Conservation (phyloP, 306 rosid species). For the Lathyrus oleraceus region DNA sequence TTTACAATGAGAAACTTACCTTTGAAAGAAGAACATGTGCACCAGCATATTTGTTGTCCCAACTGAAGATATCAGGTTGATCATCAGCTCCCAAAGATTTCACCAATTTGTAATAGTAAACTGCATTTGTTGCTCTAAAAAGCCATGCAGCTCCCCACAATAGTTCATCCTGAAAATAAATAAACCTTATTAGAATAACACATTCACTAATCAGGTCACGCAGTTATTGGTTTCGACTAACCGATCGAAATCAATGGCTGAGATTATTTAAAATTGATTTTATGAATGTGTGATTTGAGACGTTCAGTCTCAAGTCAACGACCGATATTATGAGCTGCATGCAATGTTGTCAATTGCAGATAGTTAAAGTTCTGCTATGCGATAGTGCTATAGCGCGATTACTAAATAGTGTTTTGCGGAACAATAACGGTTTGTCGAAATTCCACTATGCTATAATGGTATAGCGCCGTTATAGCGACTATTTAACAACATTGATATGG, state of each 20-base stretch:
- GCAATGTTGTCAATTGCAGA: too few relatives aligned
- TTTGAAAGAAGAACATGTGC: slow-evolving; percentile 82
- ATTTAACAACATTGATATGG: too few relatives aligned
- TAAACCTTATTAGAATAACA: slow-evolving; percentile 1
- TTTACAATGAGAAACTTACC: slow-evolving; percentile 51
- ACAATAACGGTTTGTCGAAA: too few relatives aligned
- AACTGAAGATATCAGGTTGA: slow-evolving; percentile 80
- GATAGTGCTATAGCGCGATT: too few relatives aligned
- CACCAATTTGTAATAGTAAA: slow-evolving; percentile 56
- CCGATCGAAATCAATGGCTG: too few relatives aligned
- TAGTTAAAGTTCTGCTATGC: too few relatives aligned
- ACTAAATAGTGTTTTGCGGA: too few relatives aligned
- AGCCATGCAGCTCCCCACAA: slow-evolving; percentile 98
- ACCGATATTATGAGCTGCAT: background rate
- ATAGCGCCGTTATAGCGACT: too few relatives aligned
- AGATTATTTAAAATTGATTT: background rate
- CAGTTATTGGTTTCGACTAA: background rate
- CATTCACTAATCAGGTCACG: background rate
- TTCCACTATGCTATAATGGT: too few relatives aligned
- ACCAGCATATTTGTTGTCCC: slow-evolving; percentile 98
- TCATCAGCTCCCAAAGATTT: slow-evolving; percentile 72
- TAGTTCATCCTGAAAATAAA: slow-evolving; percentile 65
- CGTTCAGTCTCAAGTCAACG: background rate
- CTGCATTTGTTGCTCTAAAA: slow-evolving; percentile 72
- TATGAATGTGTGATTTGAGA: background rate